Base-by-base conservation (phyloP, 1,139 yeast genomes). In the Lodderomyces orthopsilosis region DNA sequence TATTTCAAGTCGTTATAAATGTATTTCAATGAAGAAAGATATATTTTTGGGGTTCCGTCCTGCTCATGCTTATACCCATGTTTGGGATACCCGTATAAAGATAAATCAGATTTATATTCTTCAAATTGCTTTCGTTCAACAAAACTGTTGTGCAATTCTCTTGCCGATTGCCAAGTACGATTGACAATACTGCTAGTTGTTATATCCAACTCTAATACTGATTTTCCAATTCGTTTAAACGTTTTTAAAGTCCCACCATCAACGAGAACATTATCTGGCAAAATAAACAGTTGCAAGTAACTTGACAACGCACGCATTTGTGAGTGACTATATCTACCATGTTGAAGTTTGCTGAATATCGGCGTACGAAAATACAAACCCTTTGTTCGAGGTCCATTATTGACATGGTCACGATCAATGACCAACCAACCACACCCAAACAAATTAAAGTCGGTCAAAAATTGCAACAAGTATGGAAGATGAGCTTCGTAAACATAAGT, bases 391-490 rank as follows among this genome's bases (percentile, higher is more conserved):
- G 46, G 23, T 17, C 43, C 45, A 6, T 37, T 28, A 8, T 15
- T 30, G 8, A 42, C 35, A 30, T 34, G 38, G 17, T 47, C 44
- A 9, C 55, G 42, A 26, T 51, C 46, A 46, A 75, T 43, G 18
- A 72, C 66, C 30, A 93, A 49, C 90, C 94, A 85, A 5, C 85
- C 83, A 61, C 97, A 88, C 0, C 96, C 95, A 59, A 76, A 88
- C 32, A 91, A 63, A 56, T 91, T 91, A 62, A 75, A 89, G 57
- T 94, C 98, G 0, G 88, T 72, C 34, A 88, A 62, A 57, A 93
- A 89, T 56, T 93, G 97, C 15, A 89, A 62, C 1, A 78, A 59
- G 54, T 70, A 83, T 0, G 96, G 94, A 10, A 93, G 72, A 57
- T 93, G 98, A 0, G 91, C 74, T 55, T 93, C 98, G 56, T 71